These are phyloP conservation scores for Phyllosticta citriasiana DNA, from an alignment of 2,329 filamentous ascomycete genomes.

Conservation along the genomic window DNA sequence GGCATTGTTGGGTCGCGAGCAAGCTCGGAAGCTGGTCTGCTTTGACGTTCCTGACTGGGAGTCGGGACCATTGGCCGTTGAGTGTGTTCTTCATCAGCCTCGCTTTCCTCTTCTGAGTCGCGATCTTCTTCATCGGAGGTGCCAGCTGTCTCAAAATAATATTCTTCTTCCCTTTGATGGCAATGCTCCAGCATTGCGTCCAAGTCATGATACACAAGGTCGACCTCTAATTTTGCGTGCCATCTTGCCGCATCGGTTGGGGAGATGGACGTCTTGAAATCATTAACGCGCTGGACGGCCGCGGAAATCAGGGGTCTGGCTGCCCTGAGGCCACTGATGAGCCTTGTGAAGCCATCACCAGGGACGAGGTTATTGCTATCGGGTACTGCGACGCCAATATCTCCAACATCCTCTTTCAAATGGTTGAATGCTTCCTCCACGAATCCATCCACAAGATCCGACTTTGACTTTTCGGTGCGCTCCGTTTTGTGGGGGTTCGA, in stretches of 20 bases:
- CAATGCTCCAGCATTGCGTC: constrained; percentile 5
- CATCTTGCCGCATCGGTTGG: constrained; percentile 1
- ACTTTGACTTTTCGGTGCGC: neutral
- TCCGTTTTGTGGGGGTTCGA: neutral
- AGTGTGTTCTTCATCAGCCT: neutral
- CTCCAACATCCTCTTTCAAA: constrained; percentile 1
- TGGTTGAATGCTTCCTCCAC: constrained; percentile 7
- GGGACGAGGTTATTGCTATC: neutral
- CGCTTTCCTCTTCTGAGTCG: neutral
- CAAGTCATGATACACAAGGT: constrained; percentile 5
- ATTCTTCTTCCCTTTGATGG: neutral
- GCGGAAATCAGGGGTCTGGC: constrained; percentile 5
- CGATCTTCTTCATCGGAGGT: neutral
- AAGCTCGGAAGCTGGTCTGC: neutral
- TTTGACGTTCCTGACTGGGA: neutral
- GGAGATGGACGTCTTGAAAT: neutral
- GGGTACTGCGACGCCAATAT: neutral
- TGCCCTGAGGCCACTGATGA: neutral
- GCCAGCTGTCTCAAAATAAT: neutral
- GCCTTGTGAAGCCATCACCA: neutral
- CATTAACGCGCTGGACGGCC: constrained; percentile 1
- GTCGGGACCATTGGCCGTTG: neutral
- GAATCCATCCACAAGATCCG: constrained; percentile 2
- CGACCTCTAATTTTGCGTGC: constrained; percentile 3
- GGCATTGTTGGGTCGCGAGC: constrained; percentile 42